These are phyloP conservation scores for Aureobasidium sp. DNA, from an alignment of 2,329 filamentous ascomycete genomes.

Conservation along the genomic window DNA sequence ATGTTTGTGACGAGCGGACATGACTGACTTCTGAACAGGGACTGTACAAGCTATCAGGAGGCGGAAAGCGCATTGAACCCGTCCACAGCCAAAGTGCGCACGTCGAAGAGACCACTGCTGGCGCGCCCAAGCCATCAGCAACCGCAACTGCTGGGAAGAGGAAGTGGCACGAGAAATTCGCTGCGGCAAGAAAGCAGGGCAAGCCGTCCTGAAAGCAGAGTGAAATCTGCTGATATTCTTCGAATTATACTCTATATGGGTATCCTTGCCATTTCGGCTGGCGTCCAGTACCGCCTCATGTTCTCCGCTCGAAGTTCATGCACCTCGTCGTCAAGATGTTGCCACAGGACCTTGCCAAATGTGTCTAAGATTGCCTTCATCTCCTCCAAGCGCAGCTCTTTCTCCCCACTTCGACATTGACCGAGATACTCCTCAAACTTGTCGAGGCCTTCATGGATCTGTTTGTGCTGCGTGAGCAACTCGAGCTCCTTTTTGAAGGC, in stretches of 20 bases:
- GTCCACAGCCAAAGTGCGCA: background rate
- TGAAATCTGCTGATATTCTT: background rate
- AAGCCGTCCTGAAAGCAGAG: conserved; percentile 2
- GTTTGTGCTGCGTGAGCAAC: conserved; percentile 65
- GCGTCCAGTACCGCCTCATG: conserved; percentile 76
- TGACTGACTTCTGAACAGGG: background rate
- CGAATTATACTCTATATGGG: conserved; percentile 48
- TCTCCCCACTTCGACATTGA: conserved; percentile 50
- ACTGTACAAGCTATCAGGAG: conserved; percentile 1
- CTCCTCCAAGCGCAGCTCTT: conserved; percentile 48
- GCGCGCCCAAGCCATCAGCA: background rate
- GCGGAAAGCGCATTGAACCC: conserved; percentile 7
- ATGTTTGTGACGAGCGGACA: background rate
- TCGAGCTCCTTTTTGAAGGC: conserved; percentile 62
- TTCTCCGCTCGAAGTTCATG: conserved; percentile 71
- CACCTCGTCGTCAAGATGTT: conserved; percentile 80
- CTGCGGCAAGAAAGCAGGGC: conserved; percentile 20
- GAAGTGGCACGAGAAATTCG: conserved; percentile 36
- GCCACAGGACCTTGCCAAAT: conserved; percentile 74
- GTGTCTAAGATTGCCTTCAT: conserved; percentile 66
- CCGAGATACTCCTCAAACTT: conserved; percentile 28
- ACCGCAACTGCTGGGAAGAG: conserved; percentile 25
- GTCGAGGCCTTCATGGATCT: conserved; percentile 61
- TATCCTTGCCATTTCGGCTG: conserved; percentile 65
- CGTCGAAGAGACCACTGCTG: background rate